These are phyloP conservation scores for Periconia sp. DNA, from an alignment of 2,329 filamentous ascomycete genomes.

Conservation along the genomic window DNA sequence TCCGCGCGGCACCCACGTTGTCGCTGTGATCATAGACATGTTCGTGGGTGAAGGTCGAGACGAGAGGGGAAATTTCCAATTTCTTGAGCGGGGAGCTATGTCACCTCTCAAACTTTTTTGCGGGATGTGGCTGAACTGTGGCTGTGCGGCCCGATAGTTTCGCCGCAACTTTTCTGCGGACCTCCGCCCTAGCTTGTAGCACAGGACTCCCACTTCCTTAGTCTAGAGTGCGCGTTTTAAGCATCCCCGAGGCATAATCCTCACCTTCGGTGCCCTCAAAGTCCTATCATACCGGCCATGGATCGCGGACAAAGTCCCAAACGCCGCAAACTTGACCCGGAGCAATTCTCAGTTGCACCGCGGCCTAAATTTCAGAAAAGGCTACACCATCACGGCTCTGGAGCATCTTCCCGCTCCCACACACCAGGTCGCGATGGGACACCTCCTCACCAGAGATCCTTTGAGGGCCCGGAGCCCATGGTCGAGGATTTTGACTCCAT, in stretches of 20 bases:
- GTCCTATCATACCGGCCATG: conserved; percentile 29
- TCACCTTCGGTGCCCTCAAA: too few relatives aligned
- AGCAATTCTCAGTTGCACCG: conserved; percentile 63
- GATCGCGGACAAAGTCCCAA: conserved; percentile 62
- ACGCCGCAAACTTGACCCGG: conserved; percentile 69
- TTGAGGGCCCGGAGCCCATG: conserved; percentile 67
- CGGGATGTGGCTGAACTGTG: conserved; percentile 16
- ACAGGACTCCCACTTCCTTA: too few relatives aligned
- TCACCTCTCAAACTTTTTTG: conserved; percentile 14
- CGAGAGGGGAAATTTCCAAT: conserved; percentile 19
- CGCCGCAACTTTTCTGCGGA: conserved; percentile 3
- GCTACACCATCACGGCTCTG: conserved; percentile 28
- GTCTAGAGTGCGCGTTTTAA: too few relatives aligned
- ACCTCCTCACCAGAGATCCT: conserved; percentile 60
- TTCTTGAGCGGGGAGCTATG: too few relatives aligned
- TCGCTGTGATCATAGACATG: conserved; percentile 63
- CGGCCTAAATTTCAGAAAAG: conserved; percentile 51
- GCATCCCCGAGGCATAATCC: too few relatives aligned
- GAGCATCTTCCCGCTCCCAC: conserved; percentile 44
- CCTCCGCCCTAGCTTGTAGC: background rate
- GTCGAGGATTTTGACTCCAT: conserved; percentile 72
- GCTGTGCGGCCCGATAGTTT: conserved; percentile 9
- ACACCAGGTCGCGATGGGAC: conserved; percentile 41
- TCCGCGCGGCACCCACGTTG: conserved; percentile 60
- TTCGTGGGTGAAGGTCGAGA: conserved; percentile 3